Percentiles rank a stretch among this genome's conserved stretches.
Conservation (phyloP, 805 yeast genomes). For the Candida ovalis region DNA sequence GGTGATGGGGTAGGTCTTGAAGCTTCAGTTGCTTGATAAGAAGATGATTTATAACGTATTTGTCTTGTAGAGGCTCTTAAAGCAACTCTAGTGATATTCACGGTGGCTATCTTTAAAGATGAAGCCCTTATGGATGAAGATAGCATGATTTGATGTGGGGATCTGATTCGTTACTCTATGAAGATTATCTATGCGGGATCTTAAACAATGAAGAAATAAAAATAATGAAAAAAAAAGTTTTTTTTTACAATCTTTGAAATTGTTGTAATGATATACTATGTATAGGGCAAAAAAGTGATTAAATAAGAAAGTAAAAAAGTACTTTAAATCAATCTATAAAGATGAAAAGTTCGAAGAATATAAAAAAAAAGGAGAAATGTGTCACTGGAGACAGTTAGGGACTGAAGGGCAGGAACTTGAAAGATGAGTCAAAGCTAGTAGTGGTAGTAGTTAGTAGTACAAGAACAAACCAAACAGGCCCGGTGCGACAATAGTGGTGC, state of each 20-base stretch:
- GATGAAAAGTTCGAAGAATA: not conserved
- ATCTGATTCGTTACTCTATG: not conserved
- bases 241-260: too few relatives aligned
- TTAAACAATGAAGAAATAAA: too few relatives aligned
- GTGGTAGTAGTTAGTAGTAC: not conserved
- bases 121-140: constrained; percentile 10
- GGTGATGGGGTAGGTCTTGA: constrained; percentile 43
- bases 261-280: too few relatives aligned
- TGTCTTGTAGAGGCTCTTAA: not conserved
- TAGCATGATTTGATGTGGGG: constrained; percentile 3
- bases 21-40: constrained; percentile 12
- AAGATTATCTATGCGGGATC: too few relatives aligned
- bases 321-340: too few relatives aligned
- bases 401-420: not conserved
- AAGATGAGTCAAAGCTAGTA: not conserved
- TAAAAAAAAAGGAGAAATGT: not conserved
- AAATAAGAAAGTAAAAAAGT: not conserved
- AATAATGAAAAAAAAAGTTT: not conserved
- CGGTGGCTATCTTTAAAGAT: constrained; percentile 1
- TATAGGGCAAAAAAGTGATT: too few relatives aligned
- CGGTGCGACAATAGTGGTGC: not conserved
- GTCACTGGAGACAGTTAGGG: not conserved
- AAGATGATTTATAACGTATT: constrained; percentile 20
- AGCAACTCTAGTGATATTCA: constrained; percentile 3
- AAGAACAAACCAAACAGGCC: too few relatives aligned